A percentile compares a stretch with the other conserved stretches of the same genome.
phyloP scores from a whole-genome alignment of 495 filamentous ascomycete species.

The Lasiosphaeria miniovina region DNA sequence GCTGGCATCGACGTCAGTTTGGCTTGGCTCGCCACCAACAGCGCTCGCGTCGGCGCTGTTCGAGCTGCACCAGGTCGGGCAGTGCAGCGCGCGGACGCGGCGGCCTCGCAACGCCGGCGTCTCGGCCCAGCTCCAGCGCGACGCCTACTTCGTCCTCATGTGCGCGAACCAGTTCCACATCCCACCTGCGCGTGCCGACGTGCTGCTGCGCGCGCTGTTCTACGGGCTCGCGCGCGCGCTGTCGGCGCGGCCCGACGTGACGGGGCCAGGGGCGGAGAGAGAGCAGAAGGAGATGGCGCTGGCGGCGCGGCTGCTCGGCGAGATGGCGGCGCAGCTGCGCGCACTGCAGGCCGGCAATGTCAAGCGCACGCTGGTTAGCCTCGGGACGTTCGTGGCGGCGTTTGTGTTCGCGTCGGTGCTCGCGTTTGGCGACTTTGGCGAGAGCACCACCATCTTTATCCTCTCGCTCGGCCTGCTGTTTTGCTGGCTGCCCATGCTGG shows the following conservation, averaged over 20 bases:
- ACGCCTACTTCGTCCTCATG: slow-evolving; percentile 16
- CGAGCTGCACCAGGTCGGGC: slow-evolving; percentile 11
- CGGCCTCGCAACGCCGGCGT: no score
- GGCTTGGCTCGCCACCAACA: slow-evolving; percentile 15
- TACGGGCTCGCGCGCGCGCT: not conserved
- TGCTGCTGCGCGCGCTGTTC: not conserved
- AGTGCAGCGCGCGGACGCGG: slow-evolving; percentile 3
- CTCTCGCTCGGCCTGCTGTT: slow-evolving; percentile 10
- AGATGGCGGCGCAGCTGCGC: slow-evolving; percentile 9
- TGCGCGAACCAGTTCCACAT: slow-evolving; percentile 17
- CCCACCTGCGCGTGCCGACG: not conserved
- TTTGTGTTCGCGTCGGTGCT: slow-evolving; percentile 13
- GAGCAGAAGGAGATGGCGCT: not conserved
- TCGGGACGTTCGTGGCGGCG: slow-evolving; percentile 11
- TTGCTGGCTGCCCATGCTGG: slow-evolving; percentile 14
- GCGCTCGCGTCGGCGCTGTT: slow-evolving; percentile 14
- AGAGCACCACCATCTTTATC: slow-evolving; percentile 1
- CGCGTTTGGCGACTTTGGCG: slow-evolving; percentile 13
- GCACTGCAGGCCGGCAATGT: slow-evolving; percentile 8
- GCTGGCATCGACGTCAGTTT: slow-evolving; percentile 2
- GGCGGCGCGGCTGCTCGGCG: slow-evolving; percentile 1
- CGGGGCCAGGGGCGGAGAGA: not conserved
- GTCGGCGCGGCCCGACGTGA: not conserved
- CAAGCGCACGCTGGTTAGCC: slow-evolving; percentile 11
- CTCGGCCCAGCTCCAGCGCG: not conserved